Conservation (phyloP, 202 grass and related monocot genomes). For the Dendrocalamus latiflorus region DNA sequence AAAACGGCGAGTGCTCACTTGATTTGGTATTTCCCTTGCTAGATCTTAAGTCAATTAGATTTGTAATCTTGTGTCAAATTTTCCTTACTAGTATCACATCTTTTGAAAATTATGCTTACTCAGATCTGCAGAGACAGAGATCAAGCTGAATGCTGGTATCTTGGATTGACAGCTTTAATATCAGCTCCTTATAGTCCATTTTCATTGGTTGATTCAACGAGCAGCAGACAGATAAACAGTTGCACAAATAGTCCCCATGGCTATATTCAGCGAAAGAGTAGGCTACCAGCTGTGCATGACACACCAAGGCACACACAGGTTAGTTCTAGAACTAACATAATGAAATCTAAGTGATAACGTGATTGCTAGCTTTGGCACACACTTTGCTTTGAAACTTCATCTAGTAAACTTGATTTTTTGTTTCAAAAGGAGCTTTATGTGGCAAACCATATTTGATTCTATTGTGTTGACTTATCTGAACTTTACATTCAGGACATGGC, state of each 20-base stretch:
- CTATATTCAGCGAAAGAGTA: constrained; percentile 61
- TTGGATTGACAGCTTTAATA: constrained; percentile 66
- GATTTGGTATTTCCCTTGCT: constrained; percentile 64
- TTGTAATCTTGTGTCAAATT: not conserved
- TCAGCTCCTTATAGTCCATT: constrained; percentile 47
- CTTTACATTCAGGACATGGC: not conserved
- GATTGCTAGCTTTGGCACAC: not conserved
- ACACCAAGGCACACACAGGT: constrained; percentile 78
- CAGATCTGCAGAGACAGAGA: constrained; percentile 89
- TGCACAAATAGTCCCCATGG: constrained; percentile 62
- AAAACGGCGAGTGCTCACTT: constrained; percentile 65
- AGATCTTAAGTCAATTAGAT: constrained; percentile 20
- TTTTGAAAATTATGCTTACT: not conserved
- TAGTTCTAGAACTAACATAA: constrained; percentile 22
- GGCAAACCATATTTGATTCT: not conserved
- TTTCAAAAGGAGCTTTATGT: not conserved
- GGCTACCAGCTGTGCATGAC: constrained; percentile 33
- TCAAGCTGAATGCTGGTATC: constrained; percentile 83
- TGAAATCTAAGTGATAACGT: not conserved
- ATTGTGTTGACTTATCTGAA: not conserved
- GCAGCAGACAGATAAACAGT: constrained; percentile 54
- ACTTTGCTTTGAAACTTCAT: not conserved
- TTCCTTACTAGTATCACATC: not conserved
- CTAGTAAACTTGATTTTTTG: not conserved
- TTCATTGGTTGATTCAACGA: constrained; percentile 46